phyloP scores from a whole-genome alignment of 129 eudicot genomes.

The Tagetes erecta region DNA sequence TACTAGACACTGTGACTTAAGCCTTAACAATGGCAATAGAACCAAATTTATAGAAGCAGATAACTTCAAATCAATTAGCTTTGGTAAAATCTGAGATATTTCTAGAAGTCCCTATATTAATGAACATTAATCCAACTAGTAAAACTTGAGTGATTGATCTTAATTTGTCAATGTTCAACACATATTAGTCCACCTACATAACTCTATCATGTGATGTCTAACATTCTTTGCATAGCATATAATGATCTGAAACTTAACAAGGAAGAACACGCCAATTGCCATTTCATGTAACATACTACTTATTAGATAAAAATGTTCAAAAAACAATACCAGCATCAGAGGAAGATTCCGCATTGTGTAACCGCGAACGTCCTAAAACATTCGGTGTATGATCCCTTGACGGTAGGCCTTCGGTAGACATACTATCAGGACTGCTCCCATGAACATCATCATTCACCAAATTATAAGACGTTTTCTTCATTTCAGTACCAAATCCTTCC shows the following conservation, averaged over 20 bases:
- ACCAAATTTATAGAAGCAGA: background rate
- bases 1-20: background rate
- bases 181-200: background rate
- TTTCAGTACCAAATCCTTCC: constrained; percentile 36
- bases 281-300: constrained; percentile 14
- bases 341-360: constrained; percentile 66
- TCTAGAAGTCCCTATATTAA: constrained; percentile 16
- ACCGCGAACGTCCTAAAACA: constrained; percentile 57
- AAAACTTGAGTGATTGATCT: background rate
- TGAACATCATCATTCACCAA: constrained; percentile 36
- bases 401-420: constrained; percentile 51
- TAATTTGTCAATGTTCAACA: constrained; percentile 2
- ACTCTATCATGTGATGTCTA: constrained; percentile 2
- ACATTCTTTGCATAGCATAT: background rate
- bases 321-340: constrained; percentile 66
- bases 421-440: constrained; percentile 47
- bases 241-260: background rate
- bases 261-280: background rate
- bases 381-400: constrained; percentile 63
- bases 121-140: background rate
- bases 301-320: background rate
- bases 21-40: constrained; percentile 11
- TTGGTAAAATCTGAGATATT: background rate
- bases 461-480: constrained; percentile 22
- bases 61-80: constrained; percentile 16